phyloP scores from a whole-genome alignment of 1,284 basidiomycete genomes.

The Sutorius eximius region DNA sequence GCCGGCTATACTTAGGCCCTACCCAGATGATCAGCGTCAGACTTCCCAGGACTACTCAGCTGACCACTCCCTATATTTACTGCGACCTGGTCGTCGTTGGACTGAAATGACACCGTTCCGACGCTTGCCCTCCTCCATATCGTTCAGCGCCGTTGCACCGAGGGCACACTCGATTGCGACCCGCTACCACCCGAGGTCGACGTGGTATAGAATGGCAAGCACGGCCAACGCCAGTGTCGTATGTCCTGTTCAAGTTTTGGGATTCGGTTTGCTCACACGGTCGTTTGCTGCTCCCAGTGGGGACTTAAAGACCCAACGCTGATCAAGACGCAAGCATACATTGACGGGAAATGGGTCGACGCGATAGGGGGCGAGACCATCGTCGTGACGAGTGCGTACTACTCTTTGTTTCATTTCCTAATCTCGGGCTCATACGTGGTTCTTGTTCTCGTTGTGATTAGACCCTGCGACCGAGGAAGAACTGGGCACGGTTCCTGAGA shows the following conservation, averaged over 20 bases:
- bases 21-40: too few relatives aligned
- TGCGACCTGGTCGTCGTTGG: not conserved
- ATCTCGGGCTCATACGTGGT: slow-evolving; percentile 1
- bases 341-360: slow-evolving; percentile 82
- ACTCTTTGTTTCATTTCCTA: not conserved
- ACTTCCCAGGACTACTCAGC: slow-evolving; percentile 8
- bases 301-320: slow-evolving; percentile 75
- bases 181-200: slow-evolving; percentile 1
- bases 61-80: slow-evolving; percentile 5
- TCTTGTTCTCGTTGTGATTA: slow-evolving; percentile 30
- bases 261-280: not conserved
- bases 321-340: slow-evolving; percentile 73
- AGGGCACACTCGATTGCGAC: slow-evolving; percentile 11
- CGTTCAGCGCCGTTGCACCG: slow-evolving; percentile 20
- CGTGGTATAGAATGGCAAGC: slow-evolving; percentile 36
- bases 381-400: slow-evolving; percentile 67
- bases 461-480: slow-evolving; percentile 84
- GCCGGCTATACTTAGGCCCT: not conserved
- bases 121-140: slow-evolving; percentile 14
- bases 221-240: slow-evolving; percentile 28
- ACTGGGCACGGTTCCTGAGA: slow-evolving; percentile 83
- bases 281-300: slow-evolving; percentile 44
- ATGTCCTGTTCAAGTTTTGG: slow-evolving; percentile 4
- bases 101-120: slow-evolving; percentile 16
- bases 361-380: slow-evolving; percentile 74